phyloP scores from a whole-genome alignment of 2,329 filamentous ascomycete species.

The Chrysoporthe puriensis region DNA sequence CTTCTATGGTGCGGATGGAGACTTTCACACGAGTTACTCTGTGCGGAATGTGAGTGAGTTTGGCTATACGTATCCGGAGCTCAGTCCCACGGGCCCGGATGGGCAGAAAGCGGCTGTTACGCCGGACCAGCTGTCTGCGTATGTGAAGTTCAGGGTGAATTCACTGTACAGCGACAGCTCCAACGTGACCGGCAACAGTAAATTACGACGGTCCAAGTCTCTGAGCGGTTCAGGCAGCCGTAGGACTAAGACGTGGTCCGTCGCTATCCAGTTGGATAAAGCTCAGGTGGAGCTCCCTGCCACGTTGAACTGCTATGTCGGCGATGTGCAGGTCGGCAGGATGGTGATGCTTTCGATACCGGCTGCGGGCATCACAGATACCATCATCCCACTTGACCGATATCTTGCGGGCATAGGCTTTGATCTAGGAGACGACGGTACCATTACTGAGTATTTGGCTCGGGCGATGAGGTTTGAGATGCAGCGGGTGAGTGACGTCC shows the following conservation, averaged over 20 bases:
- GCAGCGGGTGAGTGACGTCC: conserved; percentile 30
- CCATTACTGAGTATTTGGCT: conserved; percentile 28
- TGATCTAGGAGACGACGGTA: conserved; percentile 15
- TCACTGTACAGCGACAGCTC: conserved; percentile 45
- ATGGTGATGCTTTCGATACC: conserved; percentile 45
- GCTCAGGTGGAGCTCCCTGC: conserved; percentile 43
- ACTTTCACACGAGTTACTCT: conserved; percentile 46
- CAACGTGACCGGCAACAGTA: not conserved
- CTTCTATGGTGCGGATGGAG: conserved; percentile 46
- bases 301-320: conserved; percentile 41
- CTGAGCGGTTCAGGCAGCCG: no score
- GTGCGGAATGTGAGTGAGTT: conserved; percentile 36
- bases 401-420: not conserved
- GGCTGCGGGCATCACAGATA: conserved; percentile 36
- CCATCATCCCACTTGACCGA: conserved; percentile 37
- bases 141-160: conserved; percentile 63
- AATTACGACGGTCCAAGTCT: not conserved
- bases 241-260: conserved; percentile 31
- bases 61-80: conserved; percentile 44
- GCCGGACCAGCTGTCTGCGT: conserved; percentile 60
- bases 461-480: conserved; percentile 32
- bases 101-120: conserved; percentile 53
- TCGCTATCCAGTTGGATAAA: conserved; percentile 43
- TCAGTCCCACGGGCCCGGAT: not conserved
- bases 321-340: conserved; percentile 36